These are phyloP conservation scores for Cercospora canescens DNA, from an alignment of 2,329 filamentous ascomycete genomes.

Conservation along the genomic window DNA sequence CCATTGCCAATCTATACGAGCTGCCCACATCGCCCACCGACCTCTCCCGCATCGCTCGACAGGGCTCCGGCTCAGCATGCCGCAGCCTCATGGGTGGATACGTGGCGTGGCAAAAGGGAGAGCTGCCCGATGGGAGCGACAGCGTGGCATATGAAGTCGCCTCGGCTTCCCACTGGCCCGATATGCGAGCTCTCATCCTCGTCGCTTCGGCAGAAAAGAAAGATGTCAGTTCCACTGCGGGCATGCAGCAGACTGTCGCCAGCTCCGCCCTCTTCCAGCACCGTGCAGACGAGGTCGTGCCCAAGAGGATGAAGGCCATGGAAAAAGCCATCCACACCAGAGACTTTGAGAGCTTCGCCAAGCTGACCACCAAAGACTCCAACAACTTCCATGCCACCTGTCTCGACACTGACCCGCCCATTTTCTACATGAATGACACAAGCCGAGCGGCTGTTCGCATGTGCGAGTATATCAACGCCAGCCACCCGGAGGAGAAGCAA, in stretches of 20 bases:
- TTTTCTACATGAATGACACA: constrained; percentile 98
- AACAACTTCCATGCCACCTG: constrained; percentile 97
- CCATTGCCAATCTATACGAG: constrained; percentile 88
- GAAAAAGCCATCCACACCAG: constrained; percentile 73
- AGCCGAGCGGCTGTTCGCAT: constrained; percentile 82
- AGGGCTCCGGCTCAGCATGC: constrained; percentile 93
- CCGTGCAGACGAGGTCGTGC: constrained; percentile 75
- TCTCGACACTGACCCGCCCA: constrained; percentile 92
- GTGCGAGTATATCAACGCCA: constrained; percentile 84
- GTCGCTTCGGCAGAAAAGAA: constrained; percentile 95
- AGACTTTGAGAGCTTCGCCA: constrained; percentile 84
- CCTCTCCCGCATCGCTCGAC: constrained; percentile 83
- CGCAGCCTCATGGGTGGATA: constrained; percentile 92
- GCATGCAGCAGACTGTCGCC: constrained; percentile 95
- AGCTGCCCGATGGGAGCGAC: constrained; percentile 75
- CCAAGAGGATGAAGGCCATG: constrained; percentile 80
- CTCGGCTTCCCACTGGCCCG: constrained; percentile 86
- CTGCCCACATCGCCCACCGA: constrained; percentile 74
- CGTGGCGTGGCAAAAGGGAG: constrained; percentile 88
- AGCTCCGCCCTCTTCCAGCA: constrained; percentile 85
- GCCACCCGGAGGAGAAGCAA: constrained; percentile 64
- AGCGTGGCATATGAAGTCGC: constrained; percentile 87
- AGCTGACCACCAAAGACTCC: constrained; percentile 93
- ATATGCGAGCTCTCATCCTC: constrained; percentile 88
- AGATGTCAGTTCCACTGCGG: constrained; percentile 85